Evolutionary conservation across 2,329 filamentous ascomycete genomes (phyloP).

Genomic region (Orbilia oligospora): DNA sequence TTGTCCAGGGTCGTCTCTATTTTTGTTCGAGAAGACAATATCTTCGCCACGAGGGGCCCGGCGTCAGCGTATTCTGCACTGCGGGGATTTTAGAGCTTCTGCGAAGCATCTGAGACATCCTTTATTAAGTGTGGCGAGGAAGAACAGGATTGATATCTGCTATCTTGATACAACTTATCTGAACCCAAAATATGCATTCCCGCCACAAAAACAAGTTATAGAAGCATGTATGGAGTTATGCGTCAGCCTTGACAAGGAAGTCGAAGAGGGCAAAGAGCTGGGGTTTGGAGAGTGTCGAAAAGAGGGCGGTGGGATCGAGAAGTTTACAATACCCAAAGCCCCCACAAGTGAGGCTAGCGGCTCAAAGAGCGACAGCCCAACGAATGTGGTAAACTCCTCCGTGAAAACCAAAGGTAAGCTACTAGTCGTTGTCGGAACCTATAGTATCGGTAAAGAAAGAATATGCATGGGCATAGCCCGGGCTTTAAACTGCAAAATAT

Average conservation of each 20-base stretch:
- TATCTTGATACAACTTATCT: conserved; percentile 98
- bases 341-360: conserved; percentile 9
- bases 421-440: conserved; percentile 93
- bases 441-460: conserved; percentile 97
- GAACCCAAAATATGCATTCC: conserved; percentile 95
- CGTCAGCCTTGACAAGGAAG: conserved; percentile 78
- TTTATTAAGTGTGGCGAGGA: conserved; percentile 74
- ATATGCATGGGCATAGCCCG: conserved; percentile 93
- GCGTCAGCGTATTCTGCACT: conserved; percentile 87
- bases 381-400: conserved; percentile 67
- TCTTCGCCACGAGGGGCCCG: conserved; percentile 70
- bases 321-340: conserved; percentile 67
- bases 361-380: conserved; percentile 10
- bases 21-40: conserved; percentile 85
- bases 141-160: conserved; percentile 93
- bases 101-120: conserved; percentile 86
- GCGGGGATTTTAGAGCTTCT: conserved; percentile 94
- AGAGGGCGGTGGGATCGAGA: conserved; percentile 72
- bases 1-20: conserved; percentile 93
- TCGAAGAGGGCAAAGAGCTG: conserved; percentile 69
- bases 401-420: conserved; percentile 75
- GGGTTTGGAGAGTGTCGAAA: conserved; percentile 74
- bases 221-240: conserved; percentile 89
- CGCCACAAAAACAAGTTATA: conserved; percentile 88
- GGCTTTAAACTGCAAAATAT: conserved; percentile 89